phyloP scores from a whole-genome alignment of 129 eudicot species.

The Heracleum sosnowskyi region DNA sequence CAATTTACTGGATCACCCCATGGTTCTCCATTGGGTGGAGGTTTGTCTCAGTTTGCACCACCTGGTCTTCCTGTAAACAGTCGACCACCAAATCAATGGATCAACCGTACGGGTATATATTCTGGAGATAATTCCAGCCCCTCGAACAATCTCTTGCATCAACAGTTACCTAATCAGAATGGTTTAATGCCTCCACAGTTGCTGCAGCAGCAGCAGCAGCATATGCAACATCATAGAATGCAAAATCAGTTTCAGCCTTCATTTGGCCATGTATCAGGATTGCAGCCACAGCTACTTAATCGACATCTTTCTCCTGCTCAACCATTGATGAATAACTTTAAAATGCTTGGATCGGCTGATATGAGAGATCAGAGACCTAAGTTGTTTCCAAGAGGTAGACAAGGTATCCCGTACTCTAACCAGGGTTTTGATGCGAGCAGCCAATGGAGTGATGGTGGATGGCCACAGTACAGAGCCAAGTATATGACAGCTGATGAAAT shows the following conservation, averaged over 20 bases:
- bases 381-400: conserved; percentile 39
- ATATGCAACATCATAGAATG: conserved; percentile 38
- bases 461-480: conserved; percentile 81
- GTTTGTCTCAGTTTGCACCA: conserved; percentile 50
- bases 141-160: conserved; percentile 47
- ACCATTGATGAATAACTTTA: conserved; percentile 56
- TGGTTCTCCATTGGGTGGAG: conserved; percentile 54
- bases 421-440: conserved; percentile 45
- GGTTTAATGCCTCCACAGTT: conserved; percentile 43
- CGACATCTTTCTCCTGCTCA: conserved; percentile 50
- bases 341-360: conserved; percentile 50
- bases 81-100: conserved; percentile 49
- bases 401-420: conserved; percentile 38
- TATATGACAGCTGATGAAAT: conserved; percentile 84
- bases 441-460: conserved; percentile 37
- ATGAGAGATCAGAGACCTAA: conserved; percentile 55
- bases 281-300: conserved; percentile 51
- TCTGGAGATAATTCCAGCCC: conserved; percentile 47
- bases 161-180: conserved; percentile 41
- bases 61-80: conserved; percentile 41
- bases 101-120: conserved; percentile 27
- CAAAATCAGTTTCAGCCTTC: conserved; percentile 48
- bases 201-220: conserved; percentile 51
- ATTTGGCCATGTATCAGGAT: conserved; percentile 39
- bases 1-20: conserved; percentile 49